Conservation (phyloP, 306 rosid genomes). For the Sechiopsis laciniata region DNA sequence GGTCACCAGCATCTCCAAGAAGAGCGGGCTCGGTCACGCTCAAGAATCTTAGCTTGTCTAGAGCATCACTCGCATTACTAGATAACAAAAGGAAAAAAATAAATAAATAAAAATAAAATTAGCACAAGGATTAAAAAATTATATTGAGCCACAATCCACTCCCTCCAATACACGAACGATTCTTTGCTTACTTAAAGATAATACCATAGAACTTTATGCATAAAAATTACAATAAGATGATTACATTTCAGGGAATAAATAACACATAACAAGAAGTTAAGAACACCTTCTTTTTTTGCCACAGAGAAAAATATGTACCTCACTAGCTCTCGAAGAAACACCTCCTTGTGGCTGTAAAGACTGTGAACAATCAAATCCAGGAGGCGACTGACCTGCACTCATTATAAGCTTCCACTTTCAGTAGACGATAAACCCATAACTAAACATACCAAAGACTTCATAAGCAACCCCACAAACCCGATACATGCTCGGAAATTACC, state of each 20-base stretch:
- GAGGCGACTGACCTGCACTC: slow-evolving; percentile 68
- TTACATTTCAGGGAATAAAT: too few relatives aligned
- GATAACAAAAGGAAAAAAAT: not conserved
- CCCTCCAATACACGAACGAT: not conserved
- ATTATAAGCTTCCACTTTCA: not conserved
- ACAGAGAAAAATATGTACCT: slow-evolving; percentile 34
- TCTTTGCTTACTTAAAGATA: not conserved
- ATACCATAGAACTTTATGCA: too few relatives aligned
- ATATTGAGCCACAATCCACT: not conserved
- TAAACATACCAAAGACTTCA: not conserved
- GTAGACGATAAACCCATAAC: too few relatives aligned
- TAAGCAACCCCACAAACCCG: not conserved
- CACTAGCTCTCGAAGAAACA: slow-evolving; percentile 85
- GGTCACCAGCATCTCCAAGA: slow-evolving; percentile 82
- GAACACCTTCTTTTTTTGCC: too few relatives aligned
- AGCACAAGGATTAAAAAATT: slow-evolving; percentile 8
- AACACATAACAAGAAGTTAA: too few relatives aligned
- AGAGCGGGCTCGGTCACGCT: slow-evolving; percentile 92
- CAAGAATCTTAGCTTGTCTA: slow-evolving; percentile 92
- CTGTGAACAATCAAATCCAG: slow-evolving; percentile 94
- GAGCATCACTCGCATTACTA: slow-evolving; percentile 93
- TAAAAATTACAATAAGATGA: too few relatives aligned
- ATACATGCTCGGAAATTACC: not conserved
- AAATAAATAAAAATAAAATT: not conserved
- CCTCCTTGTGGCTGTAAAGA: slow-evolving; percentile 86